Base-by-base conservation (phyloP, 306 rosid species). In the barrel medic (Medicago truncatula) region DNA sequence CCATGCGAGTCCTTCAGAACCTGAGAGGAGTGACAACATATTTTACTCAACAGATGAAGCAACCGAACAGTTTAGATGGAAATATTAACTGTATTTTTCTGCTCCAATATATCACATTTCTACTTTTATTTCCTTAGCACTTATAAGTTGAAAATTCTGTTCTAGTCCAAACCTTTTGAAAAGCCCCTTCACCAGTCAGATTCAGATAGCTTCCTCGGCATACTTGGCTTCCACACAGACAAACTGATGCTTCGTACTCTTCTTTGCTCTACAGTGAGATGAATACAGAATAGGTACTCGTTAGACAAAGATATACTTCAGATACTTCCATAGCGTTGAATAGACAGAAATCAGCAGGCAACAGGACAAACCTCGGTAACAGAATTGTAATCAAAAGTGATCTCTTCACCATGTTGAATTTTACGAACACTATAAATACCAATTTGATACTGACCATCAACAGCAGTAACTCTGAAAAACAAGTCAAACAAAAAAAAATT, bases 181-280 rank as follows among this genome's bases (percentile, higher is more conserved):
- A 96, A 66, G 99, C 98, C 60, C 92, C 99, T 86, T 96, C 99
- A 44, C 98, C 99, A 5, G 98, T 90, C 84, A 96, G 88, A 87
- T 96, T 96, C 81, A 96, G 80, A 85, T 96, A 96, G 86, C 99
- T 96, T 34, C 99, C 99, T 44, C 99, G 88, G 82, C 99, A 96
- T 67, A 92, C 97, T 92, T 90, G 99, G 79, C 99, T 96, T 53
- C 99, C 99, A 84, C 99, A 96, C 84, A 96, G 87, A 87, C 99
- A 96, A 65, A 96, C 99, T 0, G 99, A 96, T 14, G 97, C 99
- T 85, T 92, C 98, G 67, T 96, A 96, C 83, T 96, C 99, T 78
- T 96, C 99, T 90, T 96, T 96, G 81, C 99, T 96, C 99, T 96
- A 85, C 49, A 70, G 66, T 64, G 69, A 62, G 78, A 71, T 50